phyloP scores from a whole-genome alignment of 331 rosid species.

The Malus hybrid region DNA sequence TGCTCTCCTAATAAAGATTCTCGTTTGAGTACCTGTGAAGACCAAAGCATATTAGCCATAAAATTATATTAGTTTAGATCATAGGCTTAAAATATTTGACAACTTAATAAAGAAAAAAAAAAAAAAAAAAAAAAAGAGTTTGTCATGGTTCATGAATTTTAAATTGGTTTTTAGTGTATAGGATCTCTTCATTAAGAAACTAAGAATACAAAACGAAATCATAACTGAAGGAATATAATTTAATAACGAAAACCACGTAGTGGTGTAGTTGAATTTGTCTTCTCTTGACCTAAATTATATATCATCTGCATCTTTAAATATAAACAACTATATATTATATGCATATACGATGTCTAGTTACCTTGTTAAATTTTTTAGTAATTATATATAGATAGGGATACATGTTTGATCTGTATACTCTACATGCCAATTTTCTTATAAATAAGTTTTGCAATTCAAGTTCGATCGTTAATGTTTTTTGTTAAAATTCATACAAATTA shows the following conservation, averaged over 20 bases:
- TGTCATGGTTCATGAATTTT: too few species aligned
- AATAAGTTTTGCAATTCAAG: not conserved
- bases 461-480: not conserved
- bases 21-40: too few species aligned
- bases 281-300: not conserved
- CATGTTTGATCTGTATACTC: slow-evolving; percentile 3
- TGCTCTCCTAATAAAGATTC: too few species aligned
- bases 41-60: too few species aligned
- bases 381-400: too few species aligned
- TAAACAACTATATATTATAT: not conserved
- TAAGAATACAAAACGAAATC: too few species aligned
- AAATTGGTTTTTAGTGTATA: not conserved
- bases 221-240: not conserved
- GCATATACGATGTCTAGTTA: slow-evolving; percentile 18
- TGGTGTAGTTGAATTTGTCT: slow-evolving; percentile 2
- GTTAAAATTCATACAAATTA: not conserved
- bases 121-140: too few species aligned
- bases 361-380: not conserved
- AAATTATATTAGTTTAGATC: too few species aligned
- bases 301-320: too few species aligned
- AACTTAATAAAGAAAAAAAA: too few species aligned
- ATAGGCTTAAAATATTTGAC: too few species aligned
- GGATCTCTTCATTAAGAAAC: not conserved
- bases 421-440: not conserved
- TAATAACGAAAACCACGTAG: not conserved